Percentiles rank a stretch among this genome's conserved stretches.
phyloP scores from a whole-genome alignment of 306 rosid genomes.

The Cicer bijugum region DNA sequence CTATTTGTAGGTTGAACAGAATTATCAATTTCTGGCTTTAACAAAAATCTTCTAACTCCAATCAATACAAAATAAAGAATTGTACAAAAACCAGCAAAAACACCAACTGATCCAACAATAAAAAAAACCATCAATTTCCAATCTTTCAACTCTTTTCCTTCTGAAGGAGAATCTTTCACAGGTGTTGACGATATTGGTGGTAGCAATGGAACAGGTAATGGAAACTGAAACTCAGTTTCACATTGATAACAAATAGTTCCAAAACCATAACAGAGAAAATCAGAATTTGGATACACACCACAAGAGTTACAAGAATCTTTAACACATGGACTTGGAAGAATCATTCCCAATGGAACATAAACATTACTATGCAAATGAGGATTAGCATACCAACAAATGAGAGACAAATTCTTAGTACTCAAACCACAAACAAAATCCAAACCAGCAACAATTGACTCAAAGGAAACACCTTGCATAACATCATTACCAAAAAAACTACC shows the following conservation, averaged over 20 bases:
- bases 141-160: slow-evolving; percentile 11
- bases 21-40: slow-evolving; percentile 27
- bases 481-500: slow-evolving; percentile 30
- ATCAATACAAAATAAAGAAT: slow-evolving; percentile 48
- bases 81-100: slow-evolving; percentile 47
- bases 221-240: slow-evolving; percentile 46
- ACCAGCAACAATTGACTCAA: slow-evolving; percentile 58
- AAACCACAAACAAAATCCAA: slow-evolving; percentile 61
- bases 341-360: slow-evolving; percentile 43
- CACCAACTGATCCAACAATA: slow-evolving; percentile 54
- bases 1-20: slow-evolving; percentile 47
- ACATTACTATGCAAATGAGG: slow-evolving; percentile 2
- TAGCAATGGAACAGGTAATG: slow-evolving; percentile 38
- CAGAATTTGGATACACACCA: slow-evolving; percentile 53
- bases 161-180: not conserved
- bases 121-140: slow-evolving; percentile 30
- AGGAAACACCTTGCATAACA: slow-evolving; percentile 47
- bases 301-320: slow-evolving; percentile 42
- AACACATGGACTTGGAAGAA: slow-evolving; percentile 60
- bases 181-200: slow-evolving; percentile 32
- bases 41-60: slow-evolving; percentile 32
- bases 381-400: slow-evolving; percentile 45
- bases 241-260: slow-evolving; percentile 52
- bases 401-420: slow-evolving; percentile 46
- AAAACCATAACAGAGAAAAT: slow-evolving; percentile 47